These are phyloP conservation scores for Thelonectria olida DNA, from an alignment of 2,329 filamentous ascomycete species.

Conservation along the genomic window DNA sequence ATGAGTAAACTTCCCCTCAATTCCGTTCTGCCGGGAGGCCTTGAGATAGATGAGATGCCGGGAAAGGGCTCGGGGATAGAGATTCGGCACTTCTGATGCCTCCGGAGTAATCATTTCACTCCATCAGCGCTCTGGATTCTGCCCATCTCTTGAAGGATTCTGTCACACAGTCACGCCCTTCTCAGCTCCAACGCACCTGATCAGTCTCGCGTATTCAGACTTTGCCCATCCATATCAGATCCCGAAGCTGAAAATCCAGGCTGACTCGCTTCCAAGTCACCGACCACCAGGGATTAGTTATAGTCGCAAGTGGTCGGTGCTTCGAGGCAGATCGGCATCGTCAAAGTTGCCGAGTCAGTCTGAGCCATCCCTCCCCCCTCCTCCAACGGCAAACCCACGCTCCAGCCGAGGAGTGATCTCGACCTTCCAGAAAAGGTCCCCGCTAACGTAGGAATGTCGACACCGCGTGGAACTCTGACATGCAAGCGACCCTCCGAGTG, in stretches of 20 bases:
- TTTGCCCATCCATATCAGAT: too few species aligned
- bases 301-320: not conserved
- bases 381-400: not conserved
- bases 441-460: not conserved
- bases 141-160: too few species aligned
- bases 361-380: not conserved
- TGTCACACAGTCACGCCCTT: too few species aligned
- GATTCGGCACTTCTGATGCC: not conserved
- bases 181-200: too few species aligned
- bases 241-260: too few species aligned
- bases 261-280: too few species aligned
- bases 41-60: not conserved
- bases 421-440: not conserved
- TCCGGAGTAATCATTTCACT: not conserved
- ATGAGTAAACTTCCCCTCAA: not conserved
- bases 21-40: not conserved
- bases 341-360: slow-evolving; percentile 5
- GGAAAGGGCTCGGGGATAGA: not conserved
- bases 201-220: too few species aligned
- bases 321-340: slow-evolving; percentile 8
- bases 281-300: too few species aligned
- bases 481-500: not conserved
- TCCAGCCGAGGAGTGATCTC: not conserved
- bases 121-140: too few species aligned
- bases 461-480: not conserved